These are phyloP conservation scores for Geotrichum siamense DNA, from an alignment of 1,139 yeast genomes.

Conservation along the genomic window DNA sequence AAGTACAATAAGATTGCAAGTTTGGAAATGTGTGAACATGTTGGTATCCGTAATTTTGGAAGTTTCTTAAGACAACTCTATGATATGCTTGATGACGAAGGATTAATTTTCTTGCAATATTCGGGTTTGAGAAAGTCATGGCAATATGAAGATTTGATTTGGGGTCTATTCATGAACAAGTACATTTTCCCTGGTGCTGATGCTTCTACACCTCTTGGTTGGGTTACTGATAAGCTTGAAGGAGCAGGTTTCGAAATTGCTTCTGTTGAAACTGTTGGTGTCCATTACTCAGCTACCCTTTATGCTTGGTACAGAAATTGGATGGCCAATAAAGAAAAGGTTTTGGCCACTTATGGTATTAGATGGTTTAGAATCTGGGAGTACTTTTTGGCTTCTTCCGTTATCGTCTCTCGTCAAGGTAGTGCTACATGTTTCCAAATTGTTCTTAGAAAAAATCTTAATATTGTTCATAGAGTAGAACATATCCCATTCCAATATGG, in stretches of 20 bases:
- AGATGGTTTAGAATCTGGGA: conserved; percentile 96
- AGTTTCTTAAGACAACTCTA: conserved; percentile 72
- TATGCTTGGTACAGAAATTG: conserved; percentile 97
- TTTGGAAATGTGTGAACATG: conserved; percentile 95
- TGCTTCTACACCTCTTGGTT: conserved; percentile 89
- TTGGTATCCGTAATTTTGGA: conserved; percentile 79
- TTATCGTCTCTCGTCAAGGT: conserved; percentile 86
- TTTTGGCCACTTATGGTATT: conserved; percentile 71
- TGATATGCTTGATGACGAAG: conserved; percentile 87
- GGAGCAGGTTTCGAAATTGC: conserved; percentile 82
- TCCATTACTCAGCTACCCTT: conserved; percentile 83
- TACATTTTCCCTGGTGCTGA: conserved; percentile 97
- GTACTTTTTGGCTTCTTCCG: conserved; percentile 74
- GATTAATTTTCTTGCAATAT: conserved; percentile 77
- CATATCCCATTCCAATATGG: conserved; percentile 77
- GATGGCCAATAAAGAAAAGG: conserved; percentile 76
- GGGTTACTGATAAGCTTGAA: conserved; percentile 71
- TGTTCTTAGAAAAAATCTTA: conserved; percentile 81
- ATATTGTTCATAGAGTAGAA: conserved; percentile 75
- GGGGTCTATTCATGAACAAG: conserved; percentile 97
- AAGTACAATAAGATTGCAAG: conserved; percentile 83
- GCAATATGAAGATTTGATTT: conserved; percentile 90
- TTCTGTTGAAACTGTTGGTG: conserved; percentile 82
- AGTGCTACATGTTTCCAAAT: conserved; percentile 90
- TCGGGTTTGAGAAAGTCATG: conserved; percentile 88